Evolutionary conservation across 139 green algal species (phyloP).

Genomic region (Chloropicon primus): DNA sequence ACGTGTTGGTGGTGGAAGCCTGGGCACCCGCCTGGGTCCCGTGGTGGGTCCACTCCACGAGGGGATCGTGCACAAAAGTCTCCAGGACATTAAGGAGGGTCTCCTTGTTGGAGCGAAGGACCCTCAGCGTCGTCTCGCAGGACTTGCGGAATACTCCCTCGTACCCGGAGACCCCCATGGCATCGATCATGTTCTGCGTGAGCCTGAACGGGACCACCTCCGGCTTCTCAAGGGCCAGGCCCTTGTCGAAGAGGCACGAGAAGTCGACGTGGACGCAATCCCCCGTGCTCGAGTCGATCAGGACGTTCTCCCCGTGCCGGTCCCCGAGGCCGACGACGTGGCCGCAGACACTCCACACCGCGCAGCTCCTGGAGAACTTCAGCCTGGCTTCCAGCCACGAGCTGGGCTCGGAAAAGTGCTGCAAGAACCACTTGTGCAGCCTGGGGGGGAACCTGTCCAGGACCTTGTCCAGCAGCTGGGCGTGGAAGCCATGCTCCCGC

Average conservation of each 20-base stretch:
- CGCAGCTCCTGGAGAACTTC: conserved; percentile 58
- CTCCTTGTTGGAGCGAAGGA: conserved; percentile 55
- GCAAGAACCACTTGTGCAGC: conserved; percentile 73
- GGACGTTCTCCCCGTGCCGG: conserved; percentile 91
- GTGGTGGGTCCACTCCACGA: conserved; percentile 76
- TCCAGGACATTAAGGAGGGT: conserved; percentile 84
- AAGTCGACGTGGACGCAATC: conserved; percentile 87
- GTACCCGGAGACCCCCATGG: conserved; percentile 70
- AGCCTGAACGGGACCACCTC: conserved; percentile 85
- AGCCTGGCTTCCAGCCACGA: conserved; percentile 65
- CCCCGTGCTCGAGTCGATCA: conserved; percentile 53
- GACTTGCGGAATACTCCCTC: conserved; percentile 75
- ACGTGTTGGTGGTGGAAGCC: background rate
- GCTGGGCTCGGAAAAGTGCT: conserved; percentile 56
- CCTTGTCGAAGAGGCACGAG: conserved; percentile 86
- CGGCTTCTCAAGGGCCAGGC: conserved; percentile 55
- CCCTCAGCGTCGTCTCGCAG: conserved; percentile 73
- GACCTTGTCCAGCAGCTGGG: conserved; percentile 42
- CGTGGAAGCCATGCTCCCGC: background rate
- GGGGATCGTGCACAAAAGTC: conserved; percentile 92
- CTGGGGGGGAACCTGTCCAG: conserved; percentile 58
- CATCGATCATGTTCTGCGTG: conserved; percentile 96
- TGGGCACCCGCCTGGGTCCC: background rate
- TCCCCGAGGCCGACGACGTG: conserved; percentile 58
- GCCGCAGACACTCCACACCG: conserved; percentile 52